These are phyloP conservation scores for Phlegmacium glaucopus DNA, from an alignment of 768 basidiomycete genomes.

Conservation along the genomic window DNA sequence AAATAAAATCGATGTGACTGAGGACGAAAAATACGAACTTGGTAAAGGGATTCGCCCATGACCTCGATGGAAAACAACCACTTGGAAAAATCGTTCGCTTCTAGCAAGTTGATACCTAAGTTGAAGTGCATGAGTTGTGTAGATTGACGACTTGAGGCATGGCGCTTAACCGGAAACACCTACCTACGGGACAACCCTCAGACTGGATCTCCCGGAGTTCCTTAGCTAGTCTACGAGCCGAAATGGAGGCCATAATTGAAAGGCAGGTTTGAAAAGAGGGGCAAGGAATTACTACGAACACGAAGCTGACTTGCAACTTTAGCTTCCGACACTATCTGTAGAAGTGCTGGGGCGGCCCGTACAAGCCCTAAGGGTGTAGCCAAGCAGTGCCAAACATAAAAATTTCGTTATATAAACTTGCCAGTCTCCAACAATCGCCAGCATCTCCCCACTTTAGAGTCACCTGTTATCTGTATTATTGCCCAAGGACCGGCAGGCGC, in stretches of 20 bases:
- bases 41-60: constrained; percentile 78
- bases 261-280: neutral
- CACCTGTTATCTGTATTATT: constrained; percentile 49
- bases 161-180: constrained; percentile 12
- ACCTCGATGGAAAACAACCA: constrained; percentile 83
- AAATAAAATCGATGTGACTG: neutral
- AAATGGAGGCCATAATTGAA: constrained; percentile 54
- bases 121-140: neutral
- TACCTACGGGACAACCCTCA: constrained; percentile 69
- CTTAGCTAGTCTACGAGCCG: constrained; percentile 62
- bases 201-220: constrained; percentile 65
- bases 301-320: neutral
- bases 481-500: constrained; percentile 55
- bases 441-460: constrained; percentile 64
- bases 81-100: constrained; percentile 72
- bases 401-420: constrained; percentile 28
- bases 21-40: constrained; percentile 39
- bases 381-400: constrained; percentile 37
- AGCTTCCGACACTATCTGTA: too few species aligned
- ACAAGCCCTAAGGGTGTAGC: constrained; percentile 8
- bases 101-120: constrained; percentile 67
- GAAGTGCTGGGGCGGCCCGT: too few species aligned
- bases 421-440: constrained; percentile 26
- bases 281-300: neutral
- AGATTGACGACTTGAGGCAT: neutral